These are phyloP conservation scores for Pulveroboletus frians DNA, from an alignment of 768 basidiomycete genomes.

Conservation along the genomic window DNA sequence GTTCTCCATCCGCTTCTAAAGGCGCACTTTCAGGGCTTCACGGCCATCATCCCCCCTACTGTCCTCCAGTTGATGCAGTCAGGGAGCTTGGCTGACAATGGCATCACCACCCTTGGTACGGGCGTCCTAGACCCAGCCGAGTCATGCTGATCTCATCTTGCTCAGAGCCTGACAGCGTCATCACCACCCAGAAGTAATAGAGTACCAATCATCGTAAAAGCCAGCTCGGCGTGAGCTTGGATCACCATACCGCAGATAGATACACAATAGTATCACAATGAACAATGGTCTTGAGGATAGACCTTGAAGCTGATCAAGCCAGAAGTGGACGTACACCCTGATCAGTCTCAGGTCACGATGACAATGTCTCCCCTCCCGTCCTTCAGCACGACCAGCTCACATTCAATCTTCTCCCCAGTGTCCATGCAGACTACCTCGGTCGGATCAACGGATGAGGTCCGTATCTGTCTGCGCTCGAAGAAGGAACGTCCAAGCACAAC, in stretches of 20 bases:
- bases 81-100: background rate
- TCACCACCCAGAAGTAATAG: constrained; percentile 1
- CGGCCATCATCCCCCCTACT: constrained; percentile 7
- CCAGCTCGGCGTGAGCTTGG: background rate
- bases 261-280: background rate
- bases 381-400: constrained; percentile 87
- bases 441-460: constrained; percentile 74
- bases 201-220: background rate
- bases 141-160: background rate
- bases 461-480: constrained; percentile 76
- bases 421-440: constrained; percentile 92
- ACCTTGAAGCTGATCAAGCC: background rate
- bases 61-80: background rate
- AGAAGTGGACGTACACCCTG: background rate
- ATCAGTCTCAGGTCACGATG: constrained; percentile 55
- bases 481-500: constrained; percentile 89
- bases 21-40: constrained; percentile 12
- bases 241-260: background rate
- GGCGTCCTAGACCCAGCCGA: background rate
- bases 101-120: constrained; percentile 16
- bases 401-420: constrained; percentile 86
- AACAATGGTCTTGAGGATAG: background rate
- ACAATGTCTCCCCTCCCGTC: constrained; percentile 90
- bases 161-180: constrained; percentile 13
- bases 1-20: background rate